Conservation (phyloP, 495 filamentous ascomycete species). For the Podospora sp. region DNA sequence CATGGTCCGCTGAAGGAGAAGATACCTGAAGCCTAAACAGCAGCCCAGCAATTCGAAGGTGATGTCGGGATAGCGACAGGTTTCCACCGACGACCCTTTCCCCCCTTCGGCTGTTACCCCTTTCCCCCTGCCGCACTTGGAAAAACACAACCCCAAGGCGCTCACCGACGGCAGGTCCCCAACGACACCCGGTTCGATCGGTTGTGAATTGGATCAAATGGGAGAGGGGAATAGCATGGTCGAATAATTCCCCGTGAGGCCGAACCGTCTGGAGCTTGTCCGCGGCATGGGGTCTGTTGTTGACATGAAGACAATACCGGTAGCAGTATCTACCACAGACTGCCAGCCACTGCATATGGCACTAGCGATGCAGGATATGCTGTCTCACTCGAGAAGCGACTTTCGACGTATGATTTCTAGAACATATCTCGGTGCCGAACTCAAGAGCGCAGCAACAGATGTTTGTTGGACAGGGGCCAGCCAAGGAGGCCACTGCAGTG, state of each 20-base stretch:
- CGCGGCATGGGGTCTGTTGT: background rate
- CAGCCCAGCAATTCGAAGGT: background rate
- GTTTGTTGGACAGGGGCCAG: background rate
- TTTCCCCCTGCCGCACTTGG: background rate
- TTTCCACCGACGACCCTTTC: constrained; percentile 1
- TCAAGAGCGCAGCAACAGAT: background rate
- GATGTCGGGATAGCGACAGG: constrained; percentile 1
- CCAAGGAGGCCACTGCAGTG: background rate
- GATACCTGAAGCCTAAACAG: background rate
- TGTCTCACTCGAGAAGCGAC: background rate
- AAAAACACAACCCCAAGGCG: background rate
- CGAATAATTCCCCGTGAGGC: constrained; percentile 6
- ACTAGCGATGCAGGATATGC: background rate
- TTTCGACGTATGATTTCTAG: background rate
- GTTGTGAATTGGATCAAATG: background rate
- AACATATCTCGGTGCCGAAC: constrained; percentile 4
- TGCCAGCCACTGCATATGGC: background rate
- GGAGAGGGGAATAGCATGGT: background rate
- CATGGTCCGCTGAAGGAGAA: background rate
- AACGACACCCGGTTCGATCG: constrained; percentile 1
- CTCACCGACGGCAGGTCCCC: constrained; percentile 6
- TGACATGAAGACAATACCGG: background rate
- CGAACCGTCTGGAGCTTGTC: background rate
- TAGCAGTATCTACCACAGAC: background rate
- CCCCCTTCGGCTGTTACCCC: background rate